Base-by-base conservation (phyloP, 1,139 yeast species). In the Yamadazyma kanchanaburiensis region DNA sequence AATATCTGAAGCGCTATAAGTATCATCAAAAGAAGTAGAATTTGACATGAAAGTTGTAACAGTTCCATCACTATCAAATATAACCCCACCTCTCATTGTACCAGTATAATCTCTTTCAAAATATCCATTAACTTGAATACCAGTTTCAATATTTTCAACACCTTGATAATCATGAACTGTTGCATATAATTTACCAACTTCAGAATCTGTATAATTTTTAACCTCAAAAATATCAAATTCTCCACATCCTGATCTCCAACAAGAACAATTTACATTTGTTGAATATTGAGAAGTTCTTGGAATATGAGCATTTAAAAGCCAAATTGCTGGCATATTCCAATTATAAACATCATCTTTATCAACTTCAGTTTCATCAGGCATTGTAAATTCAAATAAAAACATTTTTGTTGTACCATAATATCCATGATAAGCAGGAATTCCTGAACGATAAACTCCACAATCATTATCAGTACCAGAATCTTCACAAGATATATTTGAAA, bases 241-340 rank as follows among this genome's bases (percentile, higher is more conserved):
- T 59, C 97, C 97, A 64, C 98, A 91, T 30, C 97, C 97, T 23
- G 95, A 75, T 44, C 77, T 57, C 98, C 98, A 91, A 72, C 97
- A 91, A 16, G 96, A 87, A 68, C 96, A 62, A 34, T 79, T 61
- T 35, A 67, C 69, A 53, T 94, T 94, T 53, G 33, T 33, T 9
- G 64, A 46, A 43, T 89, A 91, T 65, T 91, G 96, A 39, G 84
- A 60, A 34, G 96, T 89, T 66, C 97, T 80, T 51, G 97, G 96
- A 48, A 89, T 85, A 60, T 85, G 82, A 25, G 96, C 95, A 53
- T 89, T 89, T 55, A 89, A 75, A 52, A 89, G 68, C 98, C 96
- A 89, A 50, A 89, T 79, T 24, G 96, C 96, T 34, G 97, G 96
- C 96, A 88, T 87, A 57, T 89, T 89, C 52, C 72, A 74, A 49